Percentiles rank a stretch among this genome's conserved stretches.
Evolutionary conservation across 108 stramenopile genomes (phyloP).

Genomic region (Cyclostephanos invisitatus): DNA sequence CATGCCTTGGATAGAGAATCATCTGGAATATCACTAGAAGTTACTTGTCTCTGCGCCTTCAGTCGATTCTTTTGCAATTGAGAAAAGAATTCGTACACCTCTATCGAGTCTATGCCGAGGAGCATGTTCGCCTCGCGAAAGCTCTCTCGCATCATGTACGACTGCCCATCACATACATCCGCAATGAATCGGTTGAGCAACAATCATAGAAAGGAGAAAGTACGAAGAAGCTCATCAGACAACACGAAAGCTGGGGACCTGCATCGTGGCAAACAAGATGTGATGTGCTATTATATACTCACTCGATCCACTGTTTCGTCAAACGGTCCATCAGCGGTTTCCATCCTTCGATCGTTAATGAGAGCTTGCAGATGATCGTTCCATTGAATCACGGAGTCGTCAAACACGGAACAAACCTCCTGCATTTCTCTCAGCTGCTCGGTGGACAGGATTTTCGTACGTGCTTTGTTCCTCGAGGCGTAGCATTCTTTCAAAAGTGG

Average conservation of each 20-base stretch:
- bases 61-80: constrained; percentile 10
- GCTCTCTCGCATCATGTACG: constrained; percentile 27
- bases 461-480: not conserved
- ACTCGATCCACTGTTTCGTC: constrained; percentile 17
- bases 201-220: not conserved
- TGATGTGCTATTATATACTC: not conserved
- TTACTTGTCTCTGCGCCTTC: not conserved
- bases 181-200: not conserved
- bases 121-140: constrained; percentile 41
- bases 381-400: constrained; percentile 7
- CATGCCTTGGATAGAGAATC: constrained; percentile 24
- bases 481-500: not conserved
- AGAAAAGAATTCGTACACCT: constrained; percentile 19
- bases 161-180: constrained; percentile 5
- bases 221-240: not conserved
- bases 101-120: constrained; percentile 24
- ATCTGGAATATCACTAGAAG: not conserved
- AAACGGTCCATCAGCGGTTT: constrained; percentile 10
- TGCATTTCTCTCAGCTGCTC: constrained; percentile 8
- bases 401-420: constrained; percentile 15
- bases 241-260: not conserved
- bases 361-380: constrained; percentile 8
- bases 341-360: not conserved
- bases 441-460: not conserved
- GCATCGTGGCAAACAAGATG: not conserved